Evolutionary conservation across 495 filamentous ascomycete species (phyloP), one percentile per base, ranked within the genome.

Genomic region (Daldinia loculata): DNA sequence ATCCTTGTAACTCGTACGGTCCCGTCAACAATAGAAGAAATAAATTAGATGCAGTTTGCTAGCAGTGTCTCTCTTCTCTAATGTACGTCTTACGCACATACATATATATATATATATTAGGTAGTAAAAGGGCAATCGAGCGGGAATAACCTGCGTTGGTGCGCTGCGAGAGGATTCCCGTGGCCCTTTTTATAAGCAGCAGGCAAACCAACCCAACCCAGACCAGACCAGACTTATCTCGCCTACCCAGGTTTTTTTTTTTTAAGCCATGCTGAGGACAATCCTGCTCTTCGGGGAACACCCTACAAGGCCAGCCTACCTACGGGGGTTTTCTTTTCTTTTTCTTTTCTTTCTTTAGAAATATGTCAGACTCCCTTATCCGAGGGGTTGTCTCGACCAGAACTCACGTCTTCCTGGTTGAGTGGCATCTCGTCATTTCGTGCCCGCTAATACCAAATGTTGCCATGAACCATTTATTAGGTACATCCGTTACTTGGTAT

Each of bases 311-410:
- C 24, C 24, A 26, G 24, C 29, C 29, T 32, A 32, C 56, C 27
- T 11, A 32, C 61, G 17, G 39, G 41, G 70, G 43, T 24, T 45
- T 17, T 39, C 2, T 14, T 39, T 36, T 27, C 26, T 39, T 57
- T 9, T 63, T 56, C n/a, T 15, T 58, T 38, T 39, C 34, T 43
- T 56, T 55, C 32, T 36, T 56, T 61, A 58, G 56, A 24, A 48
- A 24, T 9, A 61, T 27, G 65, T 65, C 50, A 68, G 55, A 59
- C 65, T 58, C 66, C 51, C 61, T 57, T 57, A 66, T 73, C 65
- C 64, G 61, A 72, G 61, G 45, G 38, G 70, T 58, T 36, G 65
- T 68, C 56, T 69, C 59, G 32, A 73, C 70, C 70, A 66, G 15
- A 73, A 30, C 30, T 59, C 27, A 36, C 19, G 2, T 62, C 34